Evolutionary conservation across 345 rosid species (phyloP), one percentile per base, ranked within the genome.

Genomic region (Noccaea bulbosa): DNA sequence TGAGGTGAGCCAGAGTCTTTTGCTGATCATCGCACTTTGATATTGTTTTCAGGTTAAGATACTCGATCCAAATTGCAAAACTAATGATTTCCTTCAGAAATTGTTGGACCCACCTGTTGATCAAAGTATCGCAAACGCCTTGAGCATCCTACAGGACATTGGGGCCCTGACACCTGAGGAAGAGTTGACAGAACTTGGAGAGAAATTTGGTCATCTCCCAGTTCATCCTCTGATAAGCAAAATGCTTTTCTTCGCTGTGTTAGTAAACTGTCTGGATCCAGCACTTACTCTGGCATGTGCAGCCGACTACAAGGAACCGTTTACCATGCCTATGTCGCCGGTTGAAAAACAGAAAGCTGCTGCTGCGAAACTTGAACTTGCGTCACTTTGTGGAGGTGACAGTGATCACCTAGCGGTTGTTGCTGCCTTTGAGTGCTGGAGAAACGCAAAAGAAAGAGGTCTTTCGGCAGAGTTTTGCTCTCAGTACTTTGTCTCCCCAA

Each of bases 211-310:
- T 59, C 82, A 78, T 76, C 83, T 91, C 48, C 96, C 99, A 71
- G 88, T 91, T 76, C 98, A 94, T 83, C 99, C 98, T 53, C 68
- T 82, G 52, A 94, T 87, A 7, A 83, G 96, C 90, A 91, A 81
- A 83, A 91, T 94, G 98, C 85, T 94, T 77, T 90, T 94, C 79
- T 89, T 91, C 22, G 92, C 97, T 48, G 83, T 94, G 57, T 70
- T 94, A 79, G 85, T 94, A 82, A 86, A 89, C 80, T 91, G 96
- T 75, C 96, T 94, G 46, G 96, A 91, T 79, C 99, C 98, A 53
- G 97, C 99, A 48, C 80, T 94, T 78, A 94, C 99, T 39, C 62
- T 94, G 68, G 99, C 97, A 10, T 94, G 98, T 84, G 98, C 98
- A 60, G 83, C 90, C 5, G 97, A 94, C 80, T 88, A 80, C 73